A percentile compares a stretch with the other conserved stretches of the same genome.
phyloP scores from a whole-genome alignment of 116 monocot species.

The Cymodocea nodosa region DNA sequence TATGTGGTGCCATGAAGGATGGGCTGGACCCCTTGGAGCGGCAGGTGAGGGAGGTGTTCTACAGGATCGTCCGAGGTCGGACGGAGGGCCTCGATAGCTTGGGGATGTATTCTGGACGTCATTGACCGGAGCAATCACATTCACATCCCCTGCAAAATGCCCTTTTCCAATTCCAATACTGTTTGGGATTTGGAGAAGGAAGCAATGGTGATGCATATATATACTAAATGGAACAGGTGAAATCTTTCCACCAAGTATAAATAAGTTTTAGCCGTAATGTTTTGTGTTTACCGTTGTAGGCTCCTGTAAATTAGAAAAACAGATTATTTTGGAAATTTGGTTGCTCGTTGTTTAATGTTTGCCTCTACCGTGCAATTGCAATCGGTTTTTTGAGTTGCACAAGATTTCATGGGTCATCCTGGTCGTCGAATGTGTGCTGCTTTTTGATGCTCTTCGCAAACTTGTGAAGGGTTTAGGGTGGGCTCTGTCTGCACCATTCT shows the following conservation, averaged over 20 bases:
- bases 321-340: neutral
- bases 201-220: too few relatives aligned
- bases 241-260: constrained; percentile 2
- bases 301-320: constrained; percentile 5
- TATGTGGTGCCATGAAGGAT: constrained; percentile 16
- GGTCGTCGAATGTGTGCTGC: too few relatives aligned
- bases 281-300: constrained; percentile 4
- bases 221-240: neutral
- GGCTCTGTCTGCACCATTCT: too few relatives aligned
- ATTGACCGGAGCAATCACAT: neutral
- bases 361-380: neutral
- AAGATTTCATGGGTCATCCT: too few relatives aligned
- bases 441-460: too few relatives aligned
- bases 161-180: neutral
- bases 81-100: constrained; percentile 17
- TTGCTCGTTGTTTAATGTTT: neutral
- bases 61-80: constrained; percentile 25
- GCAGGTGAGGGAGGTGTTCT: constrained; percentile 40
- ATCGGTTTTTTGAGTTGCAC: neutral
- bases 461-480: too few relatives aligned
- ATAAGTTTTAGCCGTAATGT: constrained; percentile 2
- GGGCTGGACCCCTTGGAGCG: constrained; percentile 25
- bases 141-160: too few relatives aligned
- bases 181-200: neutral
- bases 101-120: neutral